A percentile compares a stretch with the other conserved stretches of the same genome.
These are phyloP conservation scores for Tuber aestivum DNA, from an alignment of 495 filamentous ascomycete species.

Conservation along the genomic window DNA sequence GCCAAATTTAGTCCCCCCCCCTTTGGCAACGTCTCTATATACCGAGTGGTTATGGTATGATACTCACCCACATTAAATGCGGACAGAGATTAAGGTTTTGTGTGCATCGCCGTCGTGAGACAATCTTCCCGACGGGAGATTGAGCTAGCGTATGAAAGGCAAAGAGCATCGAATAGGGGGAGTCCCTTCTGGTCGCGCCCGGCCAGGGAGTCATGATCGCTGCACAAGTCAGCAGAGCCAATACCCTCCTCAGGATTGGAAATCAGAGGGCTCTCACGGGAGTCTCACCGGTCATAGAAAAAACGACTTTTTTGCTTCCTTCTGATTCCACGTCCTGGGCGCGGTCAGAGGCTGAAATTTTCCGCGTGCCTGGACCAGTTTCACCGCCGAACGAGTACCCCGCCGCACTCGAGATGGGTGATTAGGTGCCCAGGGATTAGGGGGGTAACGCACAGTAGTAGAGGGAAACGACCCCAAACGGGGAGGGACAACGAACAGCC, in stretches of 20 bases:
- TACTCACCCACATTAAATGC: not conserved
- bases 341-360: not conserved
- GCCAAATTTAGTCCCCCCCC: too few species aligned
- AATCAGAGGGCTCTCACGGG: not conserved
- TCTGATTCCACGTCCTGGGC: not conserved
- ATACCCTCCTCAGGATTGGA: not conserved
- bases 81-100: not conserved
- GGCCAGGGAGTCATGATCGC: not conserved
- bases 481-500: not conserved
- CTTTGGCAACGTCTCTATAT: too few species aligned
- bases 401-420: not conserved
- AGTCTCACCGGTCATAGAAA: not conserved
- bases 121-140: not conserved
- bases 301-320: not conserved
- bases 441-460: not conserved
- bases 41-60: too few species aligned
- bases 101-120: not conserved
- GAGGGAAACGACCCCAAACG: not conserved
- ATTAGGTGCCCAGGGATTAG: not conserved
- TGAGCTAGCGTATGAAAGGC: not conserved
- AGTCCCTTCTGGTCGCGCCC: not conserved
- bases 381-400: not conserved
- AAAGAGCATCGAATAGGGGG: not conserved
- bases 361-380: not conserved
- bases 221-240: not conserved